A percentile compares a stretch with the other conserved stretches of the same genome.
phyloP scores from a whole-genome alignment of 768 basidiomycete genomes.

The Glaciozyma martinii region DNA sequence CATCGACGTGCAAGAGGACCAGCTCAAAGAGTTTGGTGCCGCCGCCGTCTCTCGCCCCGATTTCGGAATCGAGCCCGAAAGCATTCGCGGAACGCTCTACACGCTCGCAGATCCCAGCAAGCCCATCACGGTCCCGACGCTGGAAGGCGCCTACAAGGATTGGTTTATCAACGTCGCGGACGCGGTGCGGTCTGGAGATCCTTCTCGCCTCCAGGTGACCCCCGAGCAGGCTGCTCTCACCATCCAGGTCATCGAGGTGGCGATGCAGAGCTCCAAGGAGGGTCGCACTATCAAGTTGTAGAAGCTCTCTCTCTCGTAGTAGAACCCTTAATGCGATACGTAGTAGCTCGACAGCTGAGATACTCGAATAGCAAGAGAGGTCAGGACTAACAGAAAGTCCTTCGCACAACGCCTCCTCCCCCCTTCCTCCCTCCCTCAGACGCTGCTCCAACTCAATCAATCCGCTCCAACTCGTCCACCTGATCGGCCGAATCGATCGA shows the following conservation, averaged over 20 bases:
- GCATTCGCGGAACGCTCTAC: slow-evolving; percentile 4
- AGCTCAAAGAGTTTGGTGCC: slow-evolving; percentile 48
- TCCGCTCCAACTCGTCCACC: too few relatives aligned
- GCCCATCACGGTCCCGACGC: slow-evolving; percentile 4
- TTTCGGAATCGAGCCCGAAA: slow-evolving; percentile 42
- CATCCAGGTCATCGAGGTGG: slow-evolving; percentile 69
- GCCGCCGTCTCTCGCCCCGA: slow-evolving; percentile 41
- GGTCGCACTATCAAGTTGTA: slow-evolving; percentile 45
- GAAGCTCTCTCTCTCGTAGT: not conserved
- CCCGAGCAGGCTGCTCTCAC: slow-evolving; percentile 65
- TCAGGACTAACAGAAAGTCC: too few relatives aligned
- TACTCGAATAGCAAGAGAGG: too few relatives aligned
- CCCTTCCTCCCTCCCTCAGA: too few relatives aligned
- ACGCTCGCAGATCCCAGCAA: not conserved
- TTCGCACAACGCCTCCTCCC: too few relatives aligned
- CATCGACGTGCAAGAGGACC: slow-evolving; percentile 68
- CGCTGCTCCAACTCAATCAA: too few relatives aligned
- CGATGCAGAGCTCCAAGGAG: slow-evolving; percentile 57
- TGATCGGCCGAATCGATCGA: too few relatives aligned
- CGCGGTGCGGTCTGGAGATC: slow-evolving; percentile 44
- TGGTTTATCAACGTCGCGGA: slow-evolving; percentile 38
- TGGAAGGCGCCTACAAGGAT: slow-evolving; percentile 52
- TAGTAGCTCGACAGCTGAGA: too few relatives aligned
- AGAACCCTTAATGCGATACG: not conserved
- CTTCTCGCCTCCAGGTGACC: slow-evolving; percentile 43